Conservation (phyloP, 2,329 filamentous ascomycete species). For the Ceratocystis variospora region DNA sequence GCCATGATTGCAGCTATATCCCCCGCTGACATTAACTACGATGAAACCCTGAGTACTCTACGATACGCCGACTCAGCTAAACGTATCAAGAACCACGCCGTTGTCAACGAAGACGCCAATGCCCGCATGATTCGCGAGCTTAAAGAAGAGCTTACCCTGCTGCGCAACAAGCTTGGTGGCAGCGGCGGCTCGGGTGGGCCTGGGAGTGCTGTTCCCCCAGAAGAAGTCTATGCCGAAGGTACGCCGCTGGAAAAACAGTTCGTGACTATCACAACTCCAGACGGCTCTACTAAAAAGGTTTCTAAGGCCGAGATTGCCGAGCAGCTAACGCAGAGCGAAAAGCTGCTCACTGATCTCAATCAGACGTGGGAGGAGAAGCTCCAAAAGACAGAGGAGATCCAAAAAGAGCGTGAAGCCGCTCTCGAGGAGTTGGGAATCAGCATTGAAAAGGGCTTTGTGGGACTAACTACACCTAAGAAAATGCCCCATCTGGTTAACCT, state of each 20-base stretch:
- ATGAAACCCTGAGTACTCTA: conserved; percentile 89
- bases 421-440: conserved; percentile 95
- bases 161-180: conserved; percentile 70
- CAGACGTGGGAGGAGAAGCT: conserved; percentile 98
- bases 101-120: conserved; percentile 97
- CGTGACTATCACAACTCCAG: conserved; percentile 76
- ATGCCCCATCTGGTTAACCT: conserved; percentile 98
- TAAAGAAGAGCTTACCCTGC: conserved; percentile 79
- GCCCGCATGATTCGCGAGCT: conserved; percentile 96
- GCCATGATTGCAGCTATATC: conserved; percentile 99
- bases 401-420: conserved; percentile 90
- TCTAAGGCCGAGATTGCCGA: conserved; percentile 97
- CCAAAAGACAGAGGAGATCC: conserved; percentile 86
- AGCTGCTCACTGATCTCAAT: conserved; percentile 87
- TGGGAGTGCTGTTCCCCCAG: conserved; percentile 40
- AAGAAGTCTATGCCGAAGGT: conserved; percentile 80
- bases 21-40: conserved; percentile 96
- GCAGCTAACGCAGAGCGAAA: conserved; percentile 90
- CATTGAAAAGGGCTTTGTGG: conserved; percentile 96
- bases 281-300: conserved; percentile 83
- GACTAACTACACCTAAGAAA: conserved; percentile 90
- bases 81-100: conserved; percentile 98
- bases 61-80: conserved; percentile 96
- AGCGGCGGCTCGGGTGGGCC: conserved; percentile 34
- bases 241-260: conserved; percentile 93